Percentiles rank a stretch among this genome's conserved stretches.
Evolutionary conservation across 495 filamentous ascomycete genomes (phyloP).

Genomic region (Tuber indicum): DNA sequence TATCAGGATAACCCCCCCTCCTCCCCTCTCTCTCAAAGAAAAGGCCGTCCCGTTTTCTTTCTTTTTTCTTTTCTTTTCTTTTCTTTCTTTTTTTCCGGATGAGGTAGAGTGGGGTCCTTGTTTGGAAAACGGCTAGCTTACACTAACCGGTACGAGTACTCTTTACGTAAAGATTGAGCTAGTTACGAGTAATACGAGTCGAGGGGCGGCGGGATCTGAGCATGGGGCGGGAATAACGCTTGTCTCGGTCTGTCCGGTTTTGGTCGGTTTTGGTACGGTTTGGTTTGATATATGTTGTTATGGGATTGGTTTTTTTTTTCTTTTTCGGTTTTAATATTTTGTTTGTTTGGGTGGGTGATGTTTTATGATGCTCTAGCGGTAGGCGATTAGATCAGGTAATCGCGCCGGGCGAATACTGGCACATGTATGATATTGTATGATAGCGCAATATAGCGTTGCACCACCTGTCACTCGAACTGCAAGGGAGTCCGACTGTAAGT

Average conservation of each 20-base stretch:
- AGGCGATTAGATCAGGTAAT: neutral
- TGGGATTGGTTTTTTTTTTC: neutral
- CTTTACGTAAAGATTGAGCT: neutral
- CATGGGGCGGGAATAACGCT: neutral
- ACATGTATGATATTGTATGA: no score
- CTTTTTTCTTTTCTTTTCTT: neutral
- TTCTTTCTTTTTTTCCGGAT: neutral
- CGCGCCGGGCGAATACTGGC: no score
- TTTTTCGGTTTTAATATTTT: neutral
- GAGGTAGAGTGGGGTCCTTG: neutral
- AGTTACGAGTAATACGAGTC: neutral
- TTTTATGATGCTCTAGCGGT: neutral
- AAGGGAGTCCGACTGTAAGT: neutral
- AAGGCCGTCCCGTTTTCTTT: no score
- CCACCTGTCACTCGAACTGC: neutral
- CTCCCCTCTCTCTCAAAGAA: neutral
- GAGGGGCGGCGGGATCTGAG: neutral
- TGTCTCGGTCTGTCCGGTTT: neutral
- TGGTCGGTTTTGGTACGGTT: neutral
- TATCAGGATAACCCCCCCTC: neutral
- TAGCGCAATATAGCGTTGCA: neutral
- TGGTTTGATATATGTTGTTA: neutral
- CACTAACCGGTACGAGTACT: neutral
- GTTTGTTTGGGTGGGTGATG: neutral
- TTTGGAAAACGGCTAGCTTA: neutral